Percentiles rank a stretch among this genome's conserved stretches.
Conservation (phyloP, 2,329 filamentous ascomycete species). For the Colletotrichum chrysophilum region DNA sequence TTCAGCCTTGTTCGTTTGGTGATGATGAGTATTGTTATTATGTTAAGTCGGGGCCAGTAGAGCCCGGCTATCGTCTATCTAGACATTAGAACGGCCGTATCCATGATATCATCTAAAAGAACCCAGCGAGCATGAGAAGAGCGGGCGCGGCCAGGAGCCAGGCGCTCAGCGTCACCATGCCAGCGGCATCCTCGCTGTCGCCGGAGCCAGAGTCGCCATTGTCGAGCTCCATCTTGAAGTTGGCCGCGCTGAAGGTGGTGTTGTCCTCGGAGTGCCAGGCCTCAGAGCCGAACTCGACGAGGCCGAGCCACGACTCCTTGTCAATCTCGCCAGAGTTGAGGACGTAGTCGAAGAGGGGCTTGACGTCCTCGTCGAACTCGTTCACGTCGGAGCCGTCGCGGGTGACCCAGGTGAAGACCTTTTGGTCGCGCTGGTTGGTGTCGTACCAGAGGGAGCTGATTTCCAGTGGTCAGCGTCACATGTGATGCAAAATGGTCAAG, state of each 20-base stretch:
- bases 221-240: conserved; percentile 28
- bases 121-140: neutral
- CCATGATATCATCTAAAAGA: neutral
- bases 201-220: neutral
- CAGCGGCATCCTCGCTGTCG: neutral
- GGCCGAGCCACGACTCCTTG: conserved; percentile 28
- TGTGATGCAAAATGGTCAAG: neutral
- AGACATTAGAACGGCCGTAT: neutral
- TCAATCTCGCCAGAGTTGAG: conserved; percentile 32
- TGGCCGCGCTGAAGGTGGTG: conserved; percentile 33
- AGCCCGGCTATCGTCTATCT: neutral
- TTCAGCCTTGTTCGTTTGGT: neutral
- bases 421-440: conserved; percentile 31
- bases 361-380: conserved; percentile 32
- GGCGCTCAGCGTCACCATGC: neutral
- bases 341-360: conserved; percentile 34
- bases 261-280: conserved; percentile 30
- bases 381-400: conserved; percentile 25
- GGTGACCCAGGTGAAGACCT: conserved; percentile 34
- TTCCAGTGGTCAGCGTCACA: neutral
- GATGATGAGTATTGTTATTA: neutral
- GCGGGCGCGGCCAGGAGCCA: neutral
- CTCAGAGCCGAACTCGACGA: conserved; percentile 36
- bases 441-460: conserved; percentile 31
- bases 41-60: neutral